Evolutionary conservation across 768 basidiomycete genomes (phyloP).

Genomic region (Clavaria fumosa): DNA sequence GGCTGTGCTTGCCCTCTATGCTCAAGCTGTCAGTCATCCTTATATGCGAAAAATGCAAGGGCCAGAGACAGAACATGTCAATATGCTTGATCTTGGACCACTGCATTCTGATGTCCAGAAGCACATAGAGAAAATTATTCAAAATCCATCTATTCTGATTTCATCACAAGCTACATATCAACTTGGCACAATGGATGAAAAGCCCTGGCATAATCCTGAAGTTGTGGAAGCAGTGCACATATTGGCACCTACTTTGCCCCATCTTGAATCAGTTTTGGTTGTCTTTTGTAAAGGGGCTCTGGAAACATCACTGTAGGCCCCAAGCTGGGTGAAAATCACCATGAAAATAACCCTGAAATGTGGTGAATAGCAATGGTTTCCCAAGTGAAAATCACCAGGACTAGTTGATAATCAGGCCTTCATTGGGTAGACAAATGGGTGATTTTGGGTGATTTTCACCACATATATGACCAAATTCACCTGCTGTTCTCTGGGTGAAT

Average conservation of each 20-base stretch:
- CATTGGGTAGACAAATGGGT: no score
- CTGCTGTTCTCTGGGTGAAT: no score
- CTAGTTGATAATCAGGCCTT: no score
- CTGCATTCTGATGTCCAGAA: constrained; percentile 12
- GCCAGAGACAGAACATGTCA: constrained; percentile 7
- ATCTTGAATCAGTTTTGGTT: constrained; percentile 5
- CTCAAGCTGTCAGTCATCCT: constrained; percentile 12
- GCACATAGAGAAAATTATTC: constrained; percentile 10
- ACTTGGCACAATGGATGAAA: constrained; percentile 13
- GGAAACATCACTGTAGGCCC: no score
- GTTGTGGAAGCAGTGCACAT: constrained; percentile 7
- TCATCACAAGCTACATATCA: constrained; percentile 6
- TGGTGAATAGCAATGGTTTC: no score
- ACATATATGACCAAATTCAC: no score
- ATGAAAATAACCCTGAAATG: no score
- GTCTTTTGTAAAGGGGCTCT: constrained; percentile 8
- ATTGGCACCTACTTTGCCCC: not conserved
- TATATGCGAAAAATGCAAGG: constrained; percentile 16
- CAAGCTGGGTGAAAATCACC: no score
- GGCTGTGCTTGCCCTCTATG: constrained; percentile 15
- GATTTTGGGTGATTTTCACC: no score
- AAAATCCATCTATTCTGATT: constrained; percentile 13
- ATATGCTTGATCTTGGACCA: constrained; percentile 15
- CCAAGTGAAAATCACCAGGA: no score
- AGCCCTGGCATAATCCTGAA: constrained; percentile 9